Conservation (phyloP, 805 yeast genomes). For the Kluyveromyces lactis region DNA sequence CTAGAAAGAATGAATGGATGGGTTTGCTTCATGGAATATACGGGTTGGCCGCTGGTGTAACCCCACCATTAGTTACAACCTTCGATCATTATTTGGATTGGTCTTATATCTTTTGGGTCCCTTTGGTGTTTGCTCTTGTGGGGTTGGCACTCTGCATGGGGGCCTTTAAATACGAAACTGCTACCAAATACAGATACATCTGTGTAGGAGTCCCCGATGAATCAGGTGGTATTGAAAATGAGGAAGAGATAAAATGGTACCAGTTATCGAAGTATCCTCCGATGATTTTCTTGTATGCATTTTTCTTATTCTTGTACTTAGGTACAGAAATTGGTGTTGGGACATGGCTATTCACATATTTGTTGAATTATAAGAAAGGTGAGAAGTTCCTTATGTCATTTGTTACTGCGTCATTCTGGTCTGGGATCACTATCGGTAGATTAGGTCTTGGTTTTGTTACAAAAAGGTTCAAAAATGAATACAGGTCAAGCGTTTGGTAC, state of each 20-base stretch:
- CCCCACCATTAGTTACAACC: slow-evolving; percentile 56
- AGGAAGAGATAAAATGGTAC: slow-evolving; percentile 12
- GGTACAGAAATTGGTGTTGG: slow-evolving; percentile 66
- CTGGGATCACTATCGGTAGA: slow-evolving; percentile 61
- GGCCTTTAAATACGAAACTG: slow-evolving; percentile 41
- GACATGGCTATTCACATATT: slow-evolving; percentile 62
- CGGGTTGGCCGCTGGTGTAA: slow-evolving; percentile 63
- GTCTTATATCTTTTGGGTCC: slow-evolving; percentile 23
- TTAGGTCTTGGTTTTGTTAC: slow-evolving; percentile 49
- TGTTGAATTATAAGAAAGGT: slow-evolving; percentile 47
- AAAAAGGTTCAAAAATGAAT: slow-evolving; percentile 39
- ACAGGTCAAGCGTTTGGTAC: slow-evolving; percentile 29
- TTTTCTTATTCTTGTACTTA: slow-evolving; percentile 51
- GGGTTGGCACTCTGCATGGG: slow-evolving; percentile 25
- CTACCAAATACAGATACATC: slow-evolving; percentile 28
- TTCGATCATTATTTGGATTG: slow-evolving; percentile 26
- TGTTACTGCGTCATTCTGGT: slow-evolving; percentile 65
- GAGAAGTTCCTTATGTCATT: slow-evolving; percentile 43
- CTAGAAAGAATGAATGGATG: slow-evolving; percentile 47
- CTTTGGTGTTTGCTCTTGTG: slow-evolving; percentile 32
- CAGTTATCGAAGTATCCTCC: slow-evolving; percentile 16
- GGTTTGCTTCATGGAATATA: slow-evolving; percentile 61
- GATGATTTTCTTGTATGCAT: slow-evolving; percentile 40
- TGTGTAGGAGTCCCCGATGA: slow-evolving; percentile 13
- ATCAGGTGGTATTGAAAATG: slow-evolving; percentile 14